phyloP scores from a whole-genome alignment of 768 basidiomycete genomes.

The Russula emetica region DNA sequence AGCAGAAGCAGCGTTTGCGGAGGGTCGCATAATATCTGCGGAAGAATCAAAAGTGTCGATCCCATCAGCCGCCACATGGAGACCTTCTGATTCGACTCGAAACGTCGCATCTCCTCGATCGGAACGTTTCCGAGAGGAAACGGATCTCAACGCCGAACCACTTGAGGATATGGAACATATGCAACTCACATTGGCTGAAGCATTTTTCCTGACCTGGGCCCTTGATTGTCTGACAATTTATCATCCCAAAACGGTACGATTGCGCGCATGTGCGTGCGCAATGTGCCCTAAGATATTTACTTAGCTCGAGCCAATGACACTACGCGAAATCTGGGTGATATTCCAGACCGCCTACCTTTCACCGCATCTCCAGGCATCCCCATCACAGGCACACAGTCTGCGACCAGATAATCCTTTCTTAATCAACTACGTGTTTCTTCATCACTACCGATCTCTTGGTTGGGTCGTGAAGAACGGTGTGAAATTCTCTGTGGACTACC shows the following conservation, averaged over 20 bases:
- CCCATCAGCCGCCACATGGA: slow-evolving; percentile 81
- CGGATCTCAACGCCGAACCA: slow-evolving; percentile 46
- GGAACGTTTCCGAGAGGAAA: slow-evolving; percentile 32
- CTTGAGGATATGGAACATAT: slow-evolving; percentile 82
- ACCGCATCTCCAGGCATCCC: slow-evolving; percentile 33
- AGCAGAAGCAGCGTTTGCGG: slow-evolving; percentile 75
- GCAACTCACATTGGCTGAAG: slow-evolving; percentile 84
- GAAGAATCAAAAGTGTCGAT: slow-evolving; percentile 54
- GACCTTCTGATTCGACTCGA: slow-evolving; percentile 40
- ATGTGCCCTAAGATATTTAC: slow-evolving; percentile 10
- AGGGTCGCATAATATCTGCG: slow-evolving; percentile 56
- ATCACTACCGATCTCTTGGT: slow-evolving; percentile 92
- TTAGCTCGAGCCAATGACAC: slow-evolving; percentile 52
- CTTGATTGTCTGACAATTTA: slow-evolving; percentile 75
- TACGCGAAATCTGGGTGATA: slow-evolving; percentile 57
- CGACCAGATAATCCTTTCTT: slow-evolving; percentile 91
- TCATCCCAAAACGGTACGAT: slow-evolving; percentile 59
- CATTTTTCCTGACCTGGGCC: slow-evolving; percentile 83
- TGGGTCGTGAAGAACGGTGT: slow-evolving; percentile 96
- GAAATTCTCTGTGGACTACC: slow-evolving; percentile 95
- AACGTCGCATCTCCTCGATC: slow-evolving; percentile 28
- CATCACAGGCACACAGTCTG: slow-evolving; percentile 28
- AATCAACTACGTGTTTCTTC: slow-evolving; percentile 83
- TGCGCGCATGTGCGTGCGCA: slow-evolving; percentile 8
- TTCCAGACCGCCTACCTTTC: slow-evolving; percentile 57